Evolutionary conservation across 169 alveolate genomes (phyloP), one percentile per base, ranked within the genome.

Genomic region (Plasmodium knowlesi): DNA sequence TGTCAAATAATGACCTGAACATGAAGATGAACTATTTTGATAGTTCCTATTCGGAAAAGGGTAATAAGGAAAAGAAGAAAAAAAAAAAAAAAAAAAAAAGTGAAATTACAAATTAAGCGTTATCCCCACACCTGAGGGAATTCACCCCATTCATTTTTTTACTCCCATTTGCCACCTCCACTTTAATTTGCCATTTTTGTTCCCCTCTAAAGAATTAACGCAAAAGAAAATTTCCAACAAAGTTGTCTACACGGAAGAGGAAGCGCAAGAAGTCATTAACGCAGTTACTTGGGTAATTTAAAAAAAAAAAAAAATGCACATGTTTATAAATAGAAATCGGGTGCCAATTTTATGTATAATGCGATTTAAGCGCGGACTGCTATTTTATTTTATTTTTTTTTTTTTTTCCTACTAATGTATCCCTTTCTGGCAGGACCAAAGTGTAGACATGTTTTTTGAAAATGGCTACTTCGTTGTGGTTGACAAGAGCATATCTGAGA

Each of bases 381-480:
- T 16, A 32, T 78, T 10, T 76, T 37, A 32, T 8, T 78, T 78
- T 9, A 19, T n/a, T 46, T 19, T 78, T 9, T 39, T n/a, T 46
- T 19, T 39, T 19, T 81, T 41, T 10, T 19, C 8, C 30, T 46
- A 3, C 5, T 0, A 5, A 16, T 6, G 5, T 10, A 8, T 72
- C 43, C 37, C 46, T 39, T 16, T 53, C 6, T n/a, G n/a, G 41
- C 72, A 86, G 93, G 70, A 39, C 1, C 72, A 90, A 67, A 78
- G 54, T 67, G 83, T 90, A 22, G 83, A 90, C 30, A 25, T 90
- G 92, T 80, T 30, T 70, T 90, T 25, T 34, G 94, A 90, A 70
- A 81, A 90, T 81, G 94, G 94, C 8, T 90, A 90, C 39, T 57
- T 90, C 34, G 94, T 90, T 5, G 83, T 90, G 5, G 79, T 80